Evolutionary conservation across 2,329 filamentous ascomycete species (phyloP).

Genomic region (Chaetomium olivaceum): DNA sequence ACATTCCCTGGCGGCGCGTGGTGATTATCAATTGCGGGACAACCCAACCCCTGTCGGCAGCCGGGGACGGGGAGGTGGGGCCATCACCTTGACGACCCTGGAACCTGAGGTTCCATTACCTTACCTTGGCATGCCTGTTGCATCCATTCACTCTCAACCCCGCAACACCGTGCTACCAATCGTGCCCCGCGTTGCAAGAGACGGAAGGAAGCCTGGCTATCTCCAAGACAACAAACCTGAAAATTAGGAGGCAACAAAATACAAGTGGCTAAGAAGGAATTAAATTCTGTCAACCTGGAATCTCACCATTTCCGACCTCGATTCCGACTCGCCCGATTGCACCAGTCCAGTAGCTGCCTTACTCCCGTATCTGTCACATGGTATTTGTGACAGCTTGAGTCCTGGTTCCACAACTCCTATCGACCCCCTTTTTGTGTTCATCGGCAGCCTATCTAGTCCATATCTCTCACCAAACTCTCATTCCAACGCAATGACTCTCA

Average conservation of each 20-base stretch:
- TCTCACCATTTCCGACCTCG: not conserved
- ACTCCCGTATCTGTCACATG: not conserved
- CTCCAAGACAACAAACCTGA: not conserved
- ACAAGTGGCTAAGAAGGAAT: not conserved
- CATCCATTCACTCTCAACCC: not conserved
- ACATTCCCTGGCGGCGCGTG: not conserved
- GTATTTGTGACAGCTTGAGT: not conserved
- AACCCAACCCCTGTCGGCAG: not conserved
- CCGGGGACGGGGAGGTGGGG: not conserved
- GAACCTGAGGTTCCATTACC: too few relatives aligned
- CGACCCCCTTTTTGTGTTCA: not conserved
- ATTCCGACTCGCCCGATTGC: not conserved
- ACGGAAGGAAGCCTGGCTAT: slow-evolving; percentile 1
- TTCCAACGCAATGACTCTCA: slow-evolving; percentile 15
- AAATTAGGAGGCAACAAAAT: not conserved
- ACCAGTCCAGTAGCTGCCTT: not conserved
- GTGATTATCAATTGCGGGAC: slow-evolving; percentile 21
- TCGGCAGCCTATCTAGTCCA: not conserved
- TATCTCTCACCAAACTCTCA: not conserved
- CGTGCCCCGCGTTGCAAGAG: slow-evolving; percentile 11
- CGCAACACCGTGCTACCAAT: slow-evolving; percentile 7
- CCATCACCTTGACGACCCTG: slow-evolving; percentile 11
- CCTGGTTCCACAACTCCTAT: not conserved
- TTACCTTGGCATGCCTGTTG: too few relatives aligned
- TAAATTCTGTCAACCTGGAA: not conserved